A percentile compares a stretch with the other conserved stretches of the same genome.
Conservation (phyloP, 1,284 basidiomycete genomes). For the Wallemia mellicola region DNA sequence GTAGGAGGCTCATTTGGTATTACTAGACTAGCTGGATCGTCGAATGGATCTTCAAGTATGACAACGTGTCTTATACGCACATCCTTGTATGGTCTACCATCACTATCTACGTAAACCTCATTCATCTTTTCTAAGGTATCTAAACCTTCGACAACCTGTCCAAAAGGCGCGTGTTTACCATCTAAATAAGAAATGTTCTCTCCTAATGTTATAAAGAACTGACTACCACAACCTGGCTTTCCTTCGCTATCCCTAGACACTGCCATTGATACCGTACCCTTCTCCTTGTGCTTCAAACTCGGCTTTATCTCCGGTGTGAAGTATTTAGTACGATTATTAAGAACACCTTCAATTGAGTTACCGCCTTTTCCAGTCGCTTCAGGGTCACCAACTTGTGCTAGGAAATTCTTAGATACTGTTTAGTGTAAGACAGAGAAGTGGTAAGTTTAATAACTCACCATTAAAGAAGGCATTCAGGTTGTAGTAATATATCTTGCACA, state of each 20-base stretch:
- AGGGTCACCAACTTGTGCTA: slow-evolving; percentile 81
- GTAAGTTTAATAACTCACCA: slow-evolving; percentile 24
- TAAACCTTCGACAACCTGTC: slow-evolving; percentile 73
- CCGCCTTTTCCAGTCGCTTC: slow-evolving; percentile 83
- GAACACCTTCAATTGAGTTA: slow-evolving; percentile 39
- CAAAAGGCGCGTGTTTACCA: slow-evolving; percentile 83
- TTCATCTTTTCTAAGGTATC: slow-evolving; percentile 82
- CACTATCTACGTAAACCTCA: slow-evolving; percentile 60
- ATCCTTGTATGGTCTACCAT: slow-evolving; percentile 71
- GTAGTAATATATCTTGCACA: slow-evolving; percentile 90
- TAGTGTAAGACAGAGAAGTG: slow-evolving; percentile 1
- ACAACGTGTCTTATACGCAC: slow-evolving; percentile 74
- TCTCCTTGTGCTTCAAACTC: slow-evolving; percentile 45
- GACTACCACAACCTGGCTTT: slow-evolving; percentile 50
- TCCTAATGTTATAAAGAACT: slow-evolving; percentile 81
- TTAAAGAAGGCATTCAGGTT: slow-evolving; percentile 91
- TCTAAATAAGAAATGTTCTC: slow-evolving; percentile 84
- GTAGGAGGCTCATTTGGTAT: slow-evolving; percentile 47
- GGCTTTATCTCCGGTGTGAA: slow-evolving; percentile 53
- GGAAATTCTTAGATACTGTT: slow-evolving; percentile 76
- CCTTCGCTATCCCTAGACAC: slow-evolving; percentile 38
- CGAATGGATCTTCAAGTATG: slow-evolving; percentile 87
- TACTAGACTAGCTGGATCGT: slow-evolving; percentile 45
- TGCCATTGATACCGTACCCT: slow-evolving; percentile 85
- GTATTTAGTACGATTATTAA: slow-evolving; percentile 26